phyloP scores from a whole-genome alignment of 148 eudicot genomes.

The Nepenthes gracilis region DNA sequence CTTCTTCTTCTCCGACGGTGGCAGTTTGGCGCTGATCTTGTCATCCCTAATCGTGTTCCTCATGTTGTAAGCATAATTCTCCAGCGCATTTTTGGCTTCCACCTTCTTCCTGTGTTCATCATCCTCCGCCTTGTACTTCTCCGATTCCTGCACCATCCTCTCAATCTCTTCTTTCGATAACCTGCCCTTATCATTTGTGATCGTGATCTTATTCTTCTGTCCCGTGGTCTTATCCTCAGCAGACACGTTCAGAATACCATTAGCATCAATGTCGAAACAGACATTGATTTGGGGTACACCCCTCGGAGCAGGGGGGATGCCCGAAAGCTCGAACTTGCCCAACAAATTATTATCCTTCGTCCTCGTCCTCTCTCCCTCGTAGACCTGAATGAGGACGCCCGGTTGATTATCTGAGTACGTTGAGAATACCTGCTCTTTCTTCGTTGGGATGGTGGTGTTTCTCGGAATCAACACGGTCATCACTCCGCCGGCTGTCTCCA shows the following conservation, averaged over 20 bases:
- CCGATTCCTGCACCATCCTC: slow-evolving; percentile 6
- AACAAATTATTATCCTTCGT: slow-evolving; percentile 8
- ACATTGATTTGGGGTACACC: no score
- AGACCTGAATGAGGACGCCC: slow-evolving; percentile 8
- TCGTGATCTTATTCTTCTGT: slow-evolving; percentile 10
- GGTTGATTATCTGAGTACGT: slow-evolving; percentile 10
- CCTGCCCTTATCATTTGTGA: slow-evolving; percentile 6
- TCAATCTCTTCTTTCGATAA: no score
- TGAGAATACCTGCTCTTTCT: slow-evolving; percentile 1
- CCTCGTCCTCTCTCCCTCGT: slow-evolving; percentile 7
- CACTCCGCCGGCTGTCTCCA: no score
- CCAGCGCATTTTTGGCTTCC: slow-evolving; percentile 1
- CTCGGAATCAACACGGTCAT: no score
- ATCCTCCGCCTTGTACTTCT: slow-evolving; percentile 11
- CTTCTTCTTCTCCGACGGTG: slow-evolving; percentile 7
- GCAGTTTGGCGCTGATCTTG: slow-evolving; percentile 3
- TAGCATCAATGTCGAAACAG: no score
- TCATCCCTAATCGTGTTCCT: background rate
- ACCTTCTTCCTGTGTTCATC: slow-evolving; percentile 7
- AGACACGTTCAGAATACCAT: slow-evolving; percentile 5
- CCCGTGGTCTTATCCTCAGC: slow-evolving; percentile 12
- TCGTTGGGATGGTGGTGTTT: no score
- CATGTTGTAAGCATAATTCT: background rate
- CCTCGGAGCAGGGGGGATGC: no score
- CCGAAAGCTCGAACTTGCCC: slow-evolving; percentile 1